These are phyloP conservation scores for Cercospora janseana DNA, from an alignment of 2,329 filamentous ascomycete genomes.

Conservation along the genomic window DNA sequence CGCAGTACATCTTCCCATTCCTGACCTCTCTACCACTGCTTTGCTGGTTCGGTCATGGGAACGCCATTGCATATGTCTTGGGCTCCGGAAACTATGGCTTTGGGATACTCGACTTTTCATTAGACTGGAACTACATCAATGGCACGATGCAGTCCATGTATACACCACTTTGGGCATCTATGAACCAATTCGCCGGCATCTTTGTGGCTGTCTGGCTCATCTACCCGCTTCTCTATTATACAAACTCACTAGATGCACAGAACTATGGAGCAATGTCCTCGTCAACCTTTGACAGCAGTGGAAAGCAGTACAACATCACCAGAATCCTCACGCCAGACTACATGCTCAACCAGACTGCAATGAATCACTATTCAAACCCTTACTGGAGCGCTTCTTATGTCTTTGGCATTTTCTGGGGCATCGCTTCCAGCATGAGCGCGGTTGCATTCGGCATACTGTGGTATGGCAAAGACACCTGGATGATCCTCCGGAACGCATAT, in stretches of 20 bases:
- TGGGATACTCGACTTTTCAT: slow-evolving; percentile 34
- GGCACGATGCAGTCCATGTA: slow-evolving; percentile 13
- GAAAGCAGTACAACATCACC: slow-evolving; percentile 76
- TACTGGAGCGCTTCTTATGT: slow-evolving; percentile 35
- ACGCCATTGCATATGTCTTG: slow-evolving; percentile 36
- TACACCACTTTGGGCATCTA: slow-evolving; percentile 18
- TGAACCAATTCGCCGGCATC: slow-evolving; percentile 62
- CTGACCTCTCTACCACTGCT: slow-evolving; percentile 32
- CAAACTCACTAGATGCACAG: slow-evolving; percentile 80
- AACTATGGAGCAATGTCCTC: slow-evolving; percentile 51
- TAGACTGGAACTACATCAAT: slow-evolving; percentile 34
- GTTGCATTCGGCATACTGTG: slow-evolving; percentile 35
- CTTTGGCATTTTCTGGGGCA: slow-evolving; percentile 31
- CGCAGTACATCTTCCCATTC: slow-evolving; percentile 36
- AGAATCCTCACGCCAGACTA: slow-evolving; percentile 73
- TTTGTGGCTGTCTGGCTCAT: slow-evolving; percentile 19
- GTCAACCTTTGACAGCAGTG: slow-evolving; percentile 79
- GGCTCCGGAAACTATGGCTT: slow-evolving; percentile 37
- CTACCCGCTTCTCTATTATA: slow-evolving; percentile 74
- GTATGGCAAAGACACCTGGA: slow-evolving; percentile 30
- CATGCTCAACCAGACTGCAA: slow-evolving; percentile 17
- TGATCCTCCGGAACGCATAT: slow-evolving; percentile 24
- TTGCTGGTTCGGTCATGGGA: slow-evolving; percentile 37
- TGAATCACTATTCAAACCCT: slow-evolving; percentile 26
- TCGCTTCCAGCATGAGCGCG: slow-evolving; percentile 38